Conservation (phyloP, 208 protist species). For the Acanthamoeba castellanii region DNA sequence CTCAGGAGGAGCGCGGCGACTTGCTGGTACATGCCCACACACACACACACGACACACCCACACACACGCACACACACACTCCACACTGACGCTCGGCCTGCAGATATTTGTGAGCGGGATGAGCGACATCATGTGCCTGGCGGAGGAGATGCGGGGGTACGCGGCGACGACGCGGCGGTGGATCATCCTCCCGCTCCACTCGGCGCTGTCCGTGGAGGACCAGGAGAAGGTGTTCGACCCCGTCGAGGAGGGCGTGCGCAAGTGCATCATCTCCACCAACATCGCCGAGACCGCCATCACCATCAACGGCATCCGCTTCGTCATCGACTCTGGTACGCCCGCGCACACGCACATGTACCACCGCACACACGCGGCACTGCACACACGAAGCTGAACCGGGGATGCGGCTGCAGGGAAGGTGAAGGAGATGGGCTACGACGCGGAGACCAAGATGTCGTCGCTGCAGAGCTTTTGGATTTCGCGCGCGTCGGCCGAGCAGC, state of each 20-base stretch:
- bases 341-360: background rate
- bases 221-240: conserved; percentile 92
- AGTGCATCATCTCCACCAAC: conserved; percentile 97
- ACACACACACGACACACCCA: background rate
- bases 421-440: conserved; percentile 94
- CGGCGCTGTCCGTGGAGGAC: conserved; percentile 81
- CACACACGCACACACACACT: no score
- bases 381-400: no score
- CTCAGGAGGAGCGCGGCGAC: conserved; percentile 76
- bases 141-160: conserved; percentile 73
- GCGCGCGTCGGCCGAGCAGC: conserved; percentile 95
- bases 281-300: conserved; percentile 99
- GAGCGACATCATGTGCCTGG: conserved; percentile 77
- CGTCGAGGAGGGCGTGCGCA: conserved; percentile 93
- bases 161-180: conserved; percentile 60
- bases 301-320: conserved; percentile 97
- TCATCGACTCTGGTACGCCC: conserved; percentile 97
- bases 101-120: conserved; percentile 81
- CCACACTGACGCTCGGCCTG: no score
- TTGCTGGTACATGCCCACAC: conserved; percentile 60
- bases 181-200: conserved; percentile 79
- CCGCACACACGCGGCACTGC: background rate
- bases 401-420: conserved; percentile 79
- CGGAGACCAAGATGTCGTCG: conserved; percentile 74
- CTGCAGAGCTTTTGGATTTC: conserved; percentile 92